Conservation (phyloP, 108 stramenopile genomes). For the Cyclotella atomus region DNA sequence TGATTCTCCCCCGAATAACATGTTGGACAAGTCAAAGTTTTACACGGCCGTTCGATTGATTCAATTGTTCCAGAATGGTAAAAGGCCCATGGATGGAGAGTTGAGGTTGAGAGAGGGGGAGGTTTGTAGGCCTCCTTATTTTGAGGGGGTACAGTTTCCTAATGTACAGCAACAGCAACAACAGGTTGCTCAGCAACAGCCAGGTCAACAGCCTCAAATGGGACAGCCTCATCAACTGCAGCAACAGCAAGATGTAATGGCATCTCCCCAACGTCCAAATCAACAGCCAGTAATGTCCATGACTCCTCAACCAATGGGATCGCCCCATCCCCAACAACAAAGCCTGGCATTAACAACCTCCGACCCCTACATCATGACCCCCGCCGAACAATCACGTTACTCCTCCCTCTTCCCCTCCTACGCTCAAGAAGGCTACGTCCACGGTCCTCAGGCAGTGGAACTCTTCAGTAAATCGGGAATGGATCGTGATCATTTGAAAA, state of each 20-base stretch:
- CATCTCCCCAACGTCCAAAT: background rate
- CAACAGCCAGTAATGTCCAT: no score
- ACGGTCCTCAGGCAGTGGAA: constrained; percentile 88
- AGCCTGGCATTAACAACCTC: constrained; percentile 67
- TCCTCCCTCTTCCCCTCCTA: constrained; percentile 86
- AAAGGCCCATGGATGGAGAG: constrained; percentile 61
- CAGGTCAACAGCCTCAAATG: constrained; percentile 8
- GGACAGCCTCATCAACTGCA: constrained; percentile 18
- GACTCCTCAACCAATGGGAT: constrained; percentile 8
- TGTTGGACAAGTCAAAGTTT: constrained; percentile 74
- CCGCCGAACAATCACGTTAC: constrained; percentile 81
- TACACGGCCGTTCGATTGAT: constrained; percentile 80
- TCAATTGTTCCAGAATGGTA: constrained; percentile 84
- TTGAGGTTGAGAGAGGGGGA: constrained; percentile 60
- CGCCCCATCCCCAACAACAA: constrained; percentile 29
- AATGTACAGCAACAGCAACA: constrained; percentile 28
- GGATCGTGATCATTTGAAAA: constrained; percentile 47
- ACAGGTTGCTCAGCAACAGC: constrained; percentile 14
- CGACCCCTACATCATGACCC: constrained; percentile 84
- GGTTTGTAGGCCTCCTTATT: constrained; percentile 58
- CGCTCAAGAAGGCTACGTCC: constrained; percentile 78
- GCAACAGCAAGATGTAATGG: constrained; percentile 2
- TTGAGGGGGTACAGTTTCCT: constrained; percentile 61
- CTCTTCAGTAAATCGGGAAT: constrained; percentile 84
- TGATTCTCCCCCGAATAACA: constrained; percentile 68